Evolutionary conservation across 2,329 filamentous ascomycete genomes (phyloP).

Genomic region (Colletotrichum gigasporum): DNA sequence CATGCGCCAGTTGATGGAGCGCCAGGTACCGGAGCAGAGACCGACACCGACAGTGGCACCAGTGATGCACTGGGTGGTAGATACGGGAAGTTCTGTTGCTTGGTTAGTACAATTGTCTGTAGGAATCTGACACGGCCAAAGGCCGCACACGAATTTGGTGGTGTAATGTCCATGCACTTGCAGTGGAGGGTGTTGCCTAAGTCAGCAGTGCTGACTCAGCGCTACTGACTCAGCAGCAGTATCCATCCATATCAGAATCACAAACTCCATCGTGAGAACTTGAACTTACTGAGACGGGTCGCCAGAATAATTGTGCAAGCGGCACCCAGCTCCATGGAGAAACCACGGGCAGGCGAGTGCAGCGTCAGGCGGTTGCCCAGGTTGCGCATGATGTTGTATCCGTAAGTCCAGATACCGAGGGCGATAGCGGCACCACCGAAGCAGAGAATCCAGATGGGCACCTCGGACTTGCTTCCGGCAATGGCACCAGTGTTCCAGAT

Average conservation of each 20-base stretch:
- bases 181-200: too few relatives aligned
- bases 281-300: slow-evolving; percentile 61
- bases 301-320: slow-evolving; percentile 72
- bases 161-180: too few relatives aligned
- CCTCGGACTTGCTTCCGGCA: slow-evolving; percentile 51
- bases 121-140: too few relatives aligned
- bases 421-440: slow-evolving; percentile 46
- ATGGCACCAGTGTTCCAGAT: slow-evolving; percentile 64
- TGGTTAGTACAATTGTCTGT: background rate
- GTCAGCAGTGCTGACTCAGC: too few relatives aligned
- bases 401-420: slow-evolving; percentile 59
- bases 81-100: slow-evolving; percentile 57
- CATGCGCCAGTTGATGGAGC: slow-evolving; percentile 67
- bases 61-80: slow-evolving; percentile 67
- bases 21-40: slow-evolving; percentile 61
- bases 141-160: too few relatives aligned
- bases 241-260: rapidly evolving
- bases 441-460: slow-evolving; percentile 67
- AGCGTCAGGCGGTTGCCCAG: slow-evolving; percentile 67
- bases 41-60: slow-evolving; percentile 66
- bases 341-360: slow-evolving; percentile 64
- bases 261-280: background rate
- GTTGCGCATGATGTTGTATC: slow-evolving; percentile 67
- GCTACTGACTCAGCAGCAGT: too few relatives aligned
- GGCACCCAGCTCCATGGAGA: slow-evolving; percentile 57